These are phyloP conservation scores for Saprolegnia diclina DNA, from an alignment of 352 stramenopile genomes.

Conservation along the genomic window DNA sequence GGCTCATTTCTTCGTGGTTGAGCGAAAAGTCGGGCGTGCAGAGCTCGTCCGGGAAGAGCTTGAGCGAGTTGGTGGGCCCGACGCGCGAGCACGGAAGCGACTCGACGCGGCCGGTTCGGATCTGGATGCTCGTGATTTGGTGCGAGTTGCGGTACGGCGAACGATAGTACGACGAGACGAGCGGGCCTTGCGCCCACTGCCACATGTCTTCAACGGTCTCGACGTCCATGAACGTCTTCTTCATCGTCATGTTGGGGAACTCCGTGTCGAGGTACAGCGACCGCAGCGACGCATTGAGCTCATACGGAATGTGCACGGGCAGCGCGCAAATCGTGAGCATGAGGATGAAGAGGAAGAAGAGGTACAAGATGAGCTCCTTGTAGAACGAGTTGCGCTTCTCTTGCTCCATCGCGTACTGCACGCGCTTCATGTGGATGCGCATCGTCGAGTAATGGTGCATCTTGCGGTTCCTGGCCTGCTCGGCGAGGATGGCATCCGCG, in stretches of 20 bases:
- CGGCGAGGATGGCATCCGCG: neutral
- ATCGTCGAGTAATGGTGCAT: slow-evolving; percentile 72
- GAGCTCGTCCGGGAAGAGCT: slow-evolving; percentile 64
- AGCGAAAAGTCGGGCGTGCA: slow-evolving; percentile 61
- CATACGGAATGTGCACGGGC: slow-evolving; percentile 64
- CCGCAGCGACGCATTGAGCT: slow-evolving; percentile 55
- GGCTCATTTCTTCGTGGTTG: slow-evolving; percentile 37
- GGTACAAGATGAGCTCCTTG: slow-evolving; percentile 65
- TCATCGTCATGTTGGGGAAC: slow-evolving; percentile 48
- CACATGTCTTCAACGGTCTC: slow-evolving; percentile 63
- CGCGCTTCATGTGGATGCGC: slow-evolving; percentile 79
- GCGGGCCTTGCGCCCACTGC: slow-evolving; percentile 57
- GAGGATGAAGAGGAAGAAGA: slow-evolving; percentile 59
- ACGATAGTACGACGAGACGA: slow-evolving; percentile 69
- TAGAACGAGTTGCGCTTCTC: slow-evolving; percentile 83
- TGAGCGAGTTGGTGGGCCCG: slow-evolving; percentile 41
- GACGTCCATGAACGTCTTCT: slow-evolving; percentile 63
- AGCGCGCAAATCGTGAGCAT: slow-evolving; percentile 58
- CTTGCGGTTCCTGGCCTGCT: slow-evolving; percentile 28
- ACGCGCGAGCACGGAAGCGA: slow-evolving; percentile 47
- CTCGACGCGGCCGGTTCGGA: slow-evolving; percentile 55
- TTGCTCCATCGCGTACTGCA: slow-evolving; percentile 71
- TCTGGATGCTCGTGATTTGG: slow-evolving; percentile 53
- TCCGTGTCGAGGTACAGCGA: slow-evolving; percentile 66
- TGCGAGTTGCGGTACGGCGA: slow-evolving; percentile 55